phyloP scores from a whole-genome alignment of 805 yeast genomes.

The Barnettozyma sucrosica region DNA sequence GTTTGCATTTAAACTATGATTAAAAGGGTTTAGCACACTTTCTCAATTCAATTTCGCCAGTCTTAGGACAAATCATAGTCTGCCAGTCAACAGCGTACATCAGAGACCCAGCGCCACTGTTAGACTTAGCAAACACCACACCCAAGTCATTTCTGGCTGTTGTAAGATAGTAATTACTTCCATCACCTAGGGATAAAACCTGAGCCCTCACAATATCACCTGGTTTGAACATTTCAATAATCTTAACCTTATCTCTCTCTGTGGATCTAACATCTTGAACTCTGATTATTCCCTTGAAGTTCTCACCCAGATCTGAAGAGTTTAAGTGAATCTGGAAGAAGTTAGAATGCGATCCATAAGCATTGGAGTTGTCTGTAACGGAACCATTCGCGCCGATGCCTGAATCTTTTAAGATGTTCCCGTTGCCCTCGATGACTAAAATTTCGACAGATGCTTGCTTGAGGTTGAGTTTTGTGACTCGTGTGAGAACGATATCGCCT shows the following conservation, averaged over 20 bases:
- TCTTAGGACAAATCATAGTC: slow-evolving; percentile 74
- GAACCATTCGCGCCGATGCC: slow-evolving; percentile 60
- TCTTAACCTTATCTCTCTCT: slow-evolving; percentile 80
- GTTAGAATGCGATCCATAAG: slow-evolving; percentile 52
- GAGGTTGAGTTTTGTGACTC: slow-evolving; percentile 58
- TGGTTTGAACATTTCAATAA: slow-evolving; percentile 75
- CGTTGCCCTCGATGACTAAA: slow-evolving; percentile 56
- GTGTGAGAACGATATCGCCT: slow-evolving; percentile 74
- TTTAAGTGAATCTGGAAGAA: slow-evolving; percentile 37
- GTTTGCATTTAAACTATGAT: background rate
- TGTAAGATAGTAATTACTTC: slow-evolving; percentile 79
- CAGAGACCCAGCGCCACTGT: slow-evolving; percentile 60
- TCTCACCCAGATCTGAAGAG: slow-evolving; percentile 78
- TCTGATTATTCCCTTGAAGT: slow-evolving; percentile 80
- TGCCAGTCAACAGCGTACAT: slow-evolving; percentile 96
- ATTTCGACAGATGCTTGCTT: slow-evolving; percentile 80
- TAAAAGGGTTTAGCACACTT: slow-evolving; percentile 89
- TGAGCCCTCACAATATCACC: slow-evolving; percentile 89
- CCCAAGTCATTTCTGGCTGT: slow-evolving; percentile 92
- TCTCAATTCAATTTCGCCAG: slow-evolving; percentile 72
- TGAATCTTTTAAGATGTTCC: slow-evolving; percentile 50
- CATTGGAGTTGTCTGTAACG: slow-evolving; percentile 34
- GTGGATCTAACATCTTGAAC: slow-evolving; percentile 87
- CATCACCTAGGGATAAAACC: slow-evolving; percentile 86
- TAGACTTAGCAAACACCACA: slow-evolving; percentile 77